phyloP scores from a whole-genome alignment of 768 basidiomycete genomes.

The Phallus indusiatus region DNA sequence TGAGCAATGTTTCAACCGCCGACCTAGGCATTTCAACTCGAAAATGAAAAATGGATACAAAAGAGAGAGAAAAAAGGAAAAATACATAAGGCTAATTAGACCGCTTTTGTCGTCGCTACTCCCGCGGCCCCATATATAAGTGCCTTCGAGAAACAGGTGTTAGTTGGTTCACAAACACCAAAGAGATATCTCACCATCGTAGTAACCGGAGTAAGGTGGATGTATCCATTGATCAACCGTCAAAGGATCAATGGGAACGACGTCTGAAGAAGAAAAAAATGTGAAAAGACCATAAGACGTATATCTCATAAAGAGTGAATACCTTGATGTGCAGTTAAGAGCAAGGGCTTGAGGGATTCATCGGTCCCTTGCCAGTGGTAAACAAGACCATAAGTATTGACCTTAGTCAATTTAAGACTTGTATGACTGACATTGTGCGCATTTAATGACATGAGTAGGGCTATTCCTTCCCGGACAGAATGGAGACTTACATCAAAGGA shows the following conservation, averaged over 20 bases:
- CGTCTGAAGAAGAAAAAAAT: constrained; percentile 33
- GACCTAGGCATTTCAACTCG: constrained; percentile 25
- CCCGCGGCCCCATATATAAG: constrained; percentile 70
- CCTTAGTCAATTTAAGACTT: constrained; percentile 50
- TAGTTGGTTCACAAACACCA: not conserved
- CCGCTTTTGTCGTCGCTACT: constrained; percentile 67
- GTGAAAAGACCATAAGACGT: not conserved
- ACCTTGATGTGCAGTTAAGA: constrained; percentile 61
- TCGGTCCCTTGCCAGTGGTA: constrained; percentile 66
- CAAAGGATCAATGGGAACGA: constrained; percentile 53
- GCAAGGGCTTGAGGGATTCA: constrained; percentile 51
- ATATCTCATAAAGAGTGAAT: not conserved
- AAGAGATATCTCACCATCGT: constrained; percentile 33
- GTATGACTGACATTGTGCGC: constrained; percentile 34
- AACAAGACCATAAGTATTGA: constrained; percentile 71
- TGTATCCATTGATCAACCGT: constrained; percentile 49
- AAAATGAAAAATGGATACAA: no score
- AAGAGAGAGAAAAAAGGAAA: no score
- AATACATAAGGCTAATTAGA: constrained; percentile 54
- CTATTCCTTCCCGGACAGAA: no score
- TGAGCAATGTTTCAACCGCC: constrained; percentile 55
- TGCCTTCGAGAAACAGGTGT: constrained; percentile 22
- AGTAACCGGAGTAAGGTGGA: constrained; percentile 56
- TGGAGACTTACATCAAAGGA: constrained; percentile 42
- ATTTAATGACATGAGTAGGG: no score